Evolutionary conservation across 192 early-diverging fungal genomes (phyloP).

Genomic region (Allomyces javanicus): DNA sequence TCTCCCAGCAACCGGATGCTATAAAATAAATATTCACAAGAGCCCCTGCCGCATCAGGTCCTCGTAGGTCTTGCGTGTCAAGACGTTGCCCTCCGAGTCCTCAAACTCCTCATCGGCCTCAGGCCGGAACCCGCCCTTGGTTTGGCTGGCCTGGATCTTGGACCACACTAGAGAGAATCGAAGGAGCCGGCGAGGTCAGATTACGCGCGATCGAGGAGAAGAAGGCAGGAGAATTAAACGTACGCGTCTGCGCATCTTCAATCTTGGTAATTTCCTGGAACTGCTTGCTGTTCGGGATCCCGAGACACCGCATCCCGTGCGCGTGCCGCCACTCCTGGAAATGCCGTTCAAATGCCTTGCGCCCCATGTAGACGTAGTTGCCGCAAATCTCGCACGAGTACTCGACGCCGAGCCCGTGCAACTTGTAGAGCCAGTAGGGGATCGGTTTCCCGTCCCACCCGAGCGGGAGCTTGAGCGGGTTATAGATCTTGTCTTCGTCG

Average conservation of each 20-base stretch:
- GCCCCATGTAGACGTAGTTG: slow-evolving; percentile 80
- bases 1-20: no score
- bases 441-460: slow-evolving; percentile 99
- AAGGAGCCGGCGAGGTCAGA: not conserved
- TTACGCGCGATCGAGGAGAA: not conserved
- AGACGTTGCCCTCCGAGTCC: slow-evolving; percentile 64
- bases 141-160: slow-evolving; percentile 49
- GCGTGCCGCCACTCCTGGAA: slow-evolving; percentile 92
- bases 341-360: slow-evolving; percentile 89
- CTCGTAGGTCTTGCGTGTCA: slow-evolving; percentile 68
- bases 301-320: slow-evolving; percentile 78
- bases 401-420: slow-evolving; percentile 85
- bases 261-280: slow-evolving; percentile 83
- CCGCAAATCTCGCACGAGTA: slow-evolving; percentile 96
- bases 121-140: slow-evolving; percentile 40
- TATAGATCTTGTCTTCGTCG: slow-evolving; percentile 83
- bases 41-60: slow-evolving; percentile 69
- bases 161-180: slow-evolving; percentile 46
- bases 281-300: slow-evolving; percentile 75
- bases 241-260: slow-evolving; percentile 70
- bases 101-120: slow-evolving; percentile 85
- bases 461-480: slow-evolving; percentile 83
- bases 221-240: slow-evolving; percentile 9
- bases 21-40: slow-evolving; percentile 19
- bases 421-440: slow-evolving; percentile 95